Evolutionary conservation across 2,329 filamentous ascomycete genomes (phyloP), one percentile per base, ranked within the genome.

Genomic region (Periconia sp.): DNA sequence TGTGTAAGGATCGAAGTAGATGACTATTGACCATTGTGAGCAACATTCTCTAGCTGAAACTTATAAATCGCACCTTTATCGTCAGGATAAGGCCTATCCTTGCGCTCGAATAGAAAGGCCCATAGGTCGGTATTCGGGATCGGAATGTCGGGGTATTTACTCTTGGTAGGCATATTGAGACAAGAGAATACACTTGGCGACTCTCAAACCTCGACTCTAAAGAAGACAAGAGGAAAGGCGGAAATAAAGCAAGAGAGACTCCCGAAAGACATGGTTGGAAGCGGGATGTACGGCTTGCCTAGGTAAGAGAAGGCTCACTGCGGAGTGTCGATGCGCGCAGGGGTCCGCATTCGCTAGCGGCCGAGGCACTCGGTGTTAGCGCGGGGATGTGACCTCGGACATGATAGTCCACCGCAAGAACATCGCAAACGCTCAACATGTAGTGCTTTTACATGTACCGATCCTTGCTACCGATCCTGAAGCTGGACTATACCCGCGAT

Each of bases 51-150:
- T 34, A 9, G n/a, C n/a, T n/a, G n/a, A n/a, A n/a, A n/a, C n/a
- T n/a, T n/a, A n/a, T n/a, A n/a, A n/a, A 19, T 12, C 71, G 41
- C 71, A 90, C 89, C 79, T 75, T 92, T 89, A 59, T 88, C 78
- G 54, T 91, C 86, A 1, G 86, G 77, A 59, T 82, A 95, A 2
- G 73, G 69, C 52, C 73, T 82, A 53, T 86, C 77, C 54, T 82
- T 84, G 43, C 80, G 76, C 56, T 91, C 85, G 61, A 95, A 91
- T 32, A 95, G 73, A 44, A 91, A 84, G 0, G 78, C 79, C 88
- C 89, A 96, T 35, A 95, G 65, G 67, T 95, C 90, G 41, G 85
- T 72, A 55, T 86, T 73, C 0, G 92, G 91, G 28, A 96, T 85
- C 15, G 84, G 75, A 25, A 94, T 60, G 6, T 77, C 68, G 1